Base-by-base conservation (phyloP, 495 filamentous ascomycete species). In the Penicillium paradoxum region DNA sequence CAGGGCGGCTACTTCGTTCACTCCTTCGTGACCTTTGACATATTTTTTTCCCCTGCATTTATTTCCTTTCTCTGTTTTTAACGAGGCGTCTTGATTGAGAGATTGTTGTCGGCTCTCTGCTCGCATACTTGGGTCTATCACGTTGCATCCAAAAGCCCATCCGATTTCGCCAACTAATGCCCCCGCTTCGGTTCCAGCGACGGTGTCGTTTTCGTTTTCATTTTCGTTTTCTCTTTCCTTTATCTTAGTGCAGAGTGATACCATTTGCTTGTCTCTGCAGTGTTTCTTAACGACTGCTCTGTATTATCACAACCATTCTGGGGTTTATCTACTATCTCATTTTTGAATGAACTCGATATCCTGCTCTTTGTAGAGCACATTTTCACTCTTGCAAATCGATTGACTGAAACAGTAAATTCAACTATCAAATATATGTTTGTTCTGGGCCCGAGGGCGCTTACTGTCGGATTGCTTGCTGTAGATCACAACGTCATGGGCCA, bases 211-310 rank as follows among this genome's bases (percentile, higher is more conserved):
- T 55, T 55, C 37, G 34, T 49, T 36, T 56, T n/a, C n/a, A 40
- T 14, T 39, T 45, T 46, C 46, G 34, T 45, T 58, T 47, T 50
- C 29, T 44, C 55, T 45, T 48, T 53, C 42, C 37, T 51, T 25
- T 51, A 45, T 18, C 56, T 60, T 58, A 50, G 55, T 64, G 58
- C 69, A 65, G 67, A 62, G 64, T 70, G 71, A 73, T 72, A 72
- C 71, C 69, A 71, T 59, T 66, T 66, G 46, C 57, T 59, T 58
- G 45, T 68, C 49, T 62, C 52, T 57, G 56, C 63, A 49, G 43
- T 65, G 57, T 47, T 54, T 51, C 55, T 41, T 64, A 51, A 66
- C 53, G 62, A 66, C 56, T 49, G 53, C 42, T 51, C 37, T 66
- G 60, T 66, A 62, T 58, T 52, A 66, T 54, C 53, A 59, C 48